These are phyloP conservation scores for Diaporthe batatas DNA, from an alignment of 2,329 filamentous ascomycete genomes.

Conservation along the genomic window DNA sequence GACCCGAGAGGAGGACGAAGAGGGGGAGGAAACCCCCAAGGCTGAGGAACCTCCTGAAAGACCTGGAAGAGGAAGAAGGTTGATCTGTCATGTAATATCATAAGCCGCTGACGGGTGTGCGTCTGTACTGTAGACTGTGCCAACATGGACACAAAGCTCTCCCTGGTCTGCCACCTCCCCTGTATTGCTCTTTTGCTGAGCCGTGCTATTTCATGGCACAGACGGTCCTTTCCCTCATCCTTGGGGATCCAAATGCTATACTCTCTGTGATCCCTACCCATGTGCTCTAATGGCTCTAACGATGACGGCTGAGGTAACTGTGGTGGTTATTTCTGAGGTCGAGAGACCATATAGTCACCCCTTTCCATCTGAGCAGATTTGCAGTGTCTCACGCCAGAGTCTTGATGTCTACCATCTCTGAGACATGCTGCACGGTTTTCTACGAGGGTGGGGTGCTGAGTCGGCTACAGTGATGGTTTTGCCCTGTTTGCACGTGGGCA, in stretches of 20 bases:
- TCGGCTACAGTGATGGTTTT: background rate
- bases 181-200: background rate
- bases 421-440: background rate
- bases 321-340: background rate
- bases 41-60: constrained; percentile 56
- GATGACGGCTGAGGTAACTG: background rate
- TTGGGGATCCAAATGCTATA: background rate
- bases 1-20: constrained; percentile 57
- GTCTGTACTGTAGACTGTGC: background rate
- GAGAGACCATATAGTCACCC: background rate
- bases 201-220: background rate
- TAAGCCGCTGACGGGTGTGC: too few relatives aligned
- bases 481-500: background rate
- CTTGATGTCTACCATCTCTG: background rate
- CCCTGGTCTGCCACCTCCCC: background rate
- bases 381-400: background rate
- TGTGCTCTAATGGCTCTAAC: background rate
- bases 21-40: constrained; percentile 53
- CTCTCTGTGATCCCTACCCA: background rate
- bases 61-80: constrained; percentile 51
- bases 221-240: background rate
- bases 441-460: background rate
- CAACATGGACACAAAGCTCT: background rate
- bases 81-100: background rate
- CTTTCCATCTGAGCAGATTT: background rate